Evolutionary conservation across 2,329 filamentous ascomycete species (phyloP).

Genomic region (Didymella arachidicola): DNA sequence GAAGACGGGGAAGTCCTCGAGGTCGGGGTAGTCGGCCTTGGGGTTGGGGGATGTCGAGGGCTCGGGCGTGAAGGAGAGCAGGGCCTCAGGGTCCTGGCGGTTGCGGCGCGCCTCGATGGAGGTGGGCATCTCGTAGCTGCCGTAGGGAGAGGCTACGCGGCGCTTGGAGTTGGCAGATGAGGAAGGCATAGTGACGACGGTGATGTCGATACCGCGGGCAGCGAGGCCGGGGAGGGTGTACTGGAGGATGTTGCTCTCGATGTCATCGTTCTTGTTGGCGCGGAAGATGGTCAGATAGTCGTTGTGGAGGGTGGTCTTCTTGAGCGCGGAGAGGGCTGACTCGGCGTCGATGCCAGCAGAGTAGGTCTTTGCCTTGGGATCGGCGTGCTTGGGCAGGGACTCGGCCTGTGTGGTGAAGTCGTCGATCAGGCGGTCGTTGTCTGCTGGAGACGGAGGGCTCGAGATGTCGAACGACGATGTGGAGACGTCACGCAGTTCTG

Average conservation of each 20-base stretch:
- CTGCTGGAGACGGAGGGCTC: slow-evolving; percentile 41
- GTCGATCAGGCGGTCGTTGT: slow-evolving; percentile 47
- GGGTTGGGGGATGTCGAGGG: slow-evolving; percentile 39
- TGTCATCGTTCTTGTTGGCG: slow-evolving; percentile 33
- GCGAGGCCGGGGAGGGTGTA: slow-evolving; percentile 25
- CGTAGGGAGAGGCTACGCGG: slow-evolving; percentile 42
- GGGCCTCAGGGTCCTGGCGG: slow-evolving; percentile 42
- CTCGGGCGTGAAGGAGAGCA: slow-evolving; percentile 38
- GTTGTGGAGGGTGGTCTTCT: slow-evolving; percentile 35
- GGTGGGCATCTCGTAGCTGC: slow-evolving; percentile 43
- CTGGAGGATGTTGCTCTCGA: slow-evolving; percentile 26
- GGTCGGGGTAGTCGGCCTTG: slow-evolving; percentile 31
- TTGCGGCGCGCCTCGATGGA: slow-evolving; percentile 30
- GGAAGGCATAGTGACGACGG: slow-evolving; percentile 50
- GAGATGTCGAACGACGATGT: slow-evolving; percentile 43
- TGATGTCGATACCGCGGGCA: slow-evolving; percentile 39
- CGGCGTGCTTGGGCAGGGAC: slow-evolving; percentile 37
- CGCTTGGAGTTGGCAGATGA: slow-evolving; percentile 43
- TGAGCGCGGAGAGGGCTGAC: slow-evolving; percentile 28
- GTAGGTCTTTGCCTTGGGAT: slow-evolving; percentile 40
- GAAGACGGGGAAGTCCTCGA: slow-evolving; percentile 42
- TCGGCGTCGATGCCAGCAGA: slow-evolving; percentile 35
- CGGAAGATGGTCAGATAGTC: slow-evolving; percentile 42
- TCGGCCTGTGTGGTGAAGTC: slow-evolving; percentile 49
- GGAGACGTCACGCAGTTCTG: slow-evolving; percentile 8